Conservation (phyloP, 257 asterid genomes). For the Cinchona pubescens region DNA sequence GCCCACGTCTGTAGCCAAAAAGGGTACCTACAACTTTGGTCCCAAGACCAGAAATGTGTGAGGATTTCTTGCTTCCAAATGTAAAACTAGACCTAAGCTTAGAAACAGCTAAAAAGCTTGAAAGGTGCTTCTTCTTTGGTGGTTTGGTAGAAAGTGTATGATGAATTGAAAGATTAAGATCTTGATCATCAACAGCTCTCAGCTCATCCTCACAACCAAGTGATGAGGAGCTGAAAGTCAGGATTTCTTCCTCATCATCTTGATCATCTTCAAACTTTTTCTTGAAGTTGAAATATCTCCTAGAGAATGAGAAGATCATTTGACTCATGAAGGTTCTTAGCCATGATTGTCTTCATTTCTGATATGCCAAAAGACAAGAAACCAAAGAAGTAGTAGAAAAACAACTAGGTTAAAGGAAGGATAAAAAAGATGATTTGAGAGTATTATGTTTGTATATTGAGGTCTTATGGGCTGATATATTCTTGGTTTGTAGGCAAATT, state of each 20-base stretch:
- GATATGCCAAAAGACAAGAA: conserved; percentile 10
- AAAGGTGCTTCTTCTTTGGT: conserved; percentile 46
- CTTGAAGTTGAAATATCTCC: conserved; percentile 67
- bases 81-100: conserved; percentile 51
- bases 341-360: conserved; percentile 66
- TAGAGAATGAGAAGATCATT: conserved; percentile 80
- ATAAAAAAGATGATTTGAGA: background rate
- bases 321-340: conserved; percentile 62
- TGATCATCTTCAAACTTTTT: conserved; percentile 55
- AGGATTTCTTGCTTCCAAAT: conserved; percentile 30
- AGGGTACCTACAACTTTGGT: conserved; percentile 68
- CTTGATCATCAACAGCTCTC: conserved; percentile 4
- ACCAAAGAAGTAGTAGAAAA: conserved; percentile 4
- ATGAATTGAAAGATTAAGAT: conserved; percentile 27
- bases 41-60: conserved; percentile 49
- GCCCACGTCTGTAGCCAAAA: conserved; percentile 81
- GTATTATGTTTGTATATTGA: conserved; percentile 1
- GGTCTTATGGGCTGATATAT: conserved; percentile 30
- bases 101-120: conserved; percentile 39
- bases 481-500: conserved; percentile 15
- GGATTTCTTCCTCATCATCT: conserved; percentile 54
- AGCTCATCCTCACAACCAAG: conserved; percentile 22
- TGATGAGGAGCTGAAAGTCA: conserved; percentile 37
- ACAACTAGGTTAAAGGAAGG: background rate
- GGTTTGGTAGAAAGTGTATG: conserved; percentile 33